Conservation (phyloP, 805 yeast species). For the Maudiozyma pseudohumilis region DNA sequence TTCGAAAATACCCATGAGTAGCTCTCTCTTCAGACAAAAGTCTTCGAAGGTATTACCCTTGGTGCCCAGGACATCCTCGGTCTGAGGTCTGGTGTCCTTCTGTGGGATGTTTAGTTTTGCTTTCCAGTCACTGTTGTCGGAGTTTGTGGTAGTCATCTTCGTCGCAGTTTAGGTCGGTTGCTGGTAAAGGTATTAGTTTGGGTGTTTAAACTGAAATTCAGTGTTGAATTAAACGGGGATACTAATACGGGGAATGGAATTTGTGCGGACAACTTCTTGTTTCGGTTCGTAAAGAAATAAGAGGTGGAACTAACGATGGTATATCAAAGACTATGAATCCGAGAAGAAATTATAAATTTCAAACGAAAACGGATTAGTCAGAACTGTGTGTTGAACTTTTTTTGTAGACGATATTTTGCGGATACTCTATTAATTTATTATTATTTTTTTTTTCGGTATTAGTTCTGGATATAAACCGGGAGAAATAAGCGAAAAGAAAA, state of each 20-base stretch:
- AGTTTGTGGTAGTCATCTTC: conserved; percentile 1
- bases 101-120: conserved; percentile 59
- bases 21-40: conserved; percentile 81
- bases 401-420: too few species aligned
- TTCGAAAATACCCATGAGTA: conserved; percentile 96
- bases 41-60: conserved; percentile 90
- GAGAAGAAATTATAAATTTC: background rate
- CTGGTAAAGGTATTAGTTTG: background rate
- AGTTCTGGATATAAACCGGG: background rate
- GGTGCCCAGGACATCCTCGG: conserved; percentile 89
- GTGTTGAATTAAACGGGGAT: too few species aligned
- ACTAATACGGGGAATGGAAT: too few species aligned
- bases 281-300: background rate
- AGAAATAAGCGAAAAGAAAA: too few species aligned
- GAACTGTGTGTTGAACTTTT: too few species aligned
- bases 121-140: conserved; percentile 53
- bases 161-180: background rate
- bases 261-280: background rate
- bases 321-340: background rate
- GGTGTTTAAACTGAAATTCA: background rate
- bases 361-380: background rate
- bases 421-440: background rate
- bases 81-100: conserved; percentile 89
- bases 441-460: background rate
- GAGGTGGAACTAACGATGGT: background rate